Base-by-base conservation (phyloP, 306 rosid species). In the Carpinus viminea region DNA sequence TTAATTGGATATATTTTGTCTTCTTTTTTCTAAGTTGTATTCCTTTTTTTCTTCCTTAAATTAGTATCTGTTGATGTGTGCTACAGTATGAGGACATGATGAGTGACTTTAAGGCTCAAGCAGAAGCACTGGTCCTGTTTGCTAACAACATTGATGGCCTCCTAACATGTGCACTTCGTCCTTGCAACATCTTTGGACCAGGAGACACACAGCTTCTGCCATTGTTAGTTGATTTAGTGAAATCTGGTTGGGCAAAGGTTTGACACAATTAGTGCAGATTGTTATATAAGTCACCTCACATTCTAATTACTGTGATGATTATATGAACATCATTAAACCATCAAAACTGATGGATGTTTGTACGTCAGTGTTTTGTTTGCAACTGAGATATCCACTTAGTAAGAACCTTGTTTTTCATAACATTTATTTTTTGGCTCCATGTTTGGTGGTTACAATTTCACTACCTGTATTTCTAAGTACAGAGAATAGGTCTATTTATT, bases 131-230 rank as follows among this genome's bases (percentile, higher is more conserved):
- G 85, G 53, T 93, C 85, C 82, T 92, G 70, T 73, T 64, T 69
- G 91, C 90, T 73, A 92, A 93, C 78, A 82, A 89, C 72, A 84
- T 90, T 81, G 94, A 92, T 84, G 97, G 94, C 76, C 89, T 94
- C 66, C 85, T 86, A 83, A 94, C 96, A 46, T 92, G 98, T 80
- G 88, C 91, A n/a, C 91, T 94, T 80, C 98, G 97, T 78, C 93
- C 97, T 77, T 85, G 96, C 88, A 89, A 92, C 57, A 87, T 88
- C 57, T 94, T 90, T 89, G 97, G 97, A 83, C 98, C 96, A 41
- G 92, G 93, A 78, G 98, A 94, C 74, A 55, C 87, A 6, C 83
- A 86, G 59, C 78, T 89, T 77, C 86, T 92, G 74, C 90, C 97
- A 75, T 89, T 51, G 68, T 51, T 92, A 38, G 86, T 90, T 17